Evolutionary conservation across 768 basidiomycete genomes (phyloP).

Genomic region (Boletus rubroflammeus): DNA sequence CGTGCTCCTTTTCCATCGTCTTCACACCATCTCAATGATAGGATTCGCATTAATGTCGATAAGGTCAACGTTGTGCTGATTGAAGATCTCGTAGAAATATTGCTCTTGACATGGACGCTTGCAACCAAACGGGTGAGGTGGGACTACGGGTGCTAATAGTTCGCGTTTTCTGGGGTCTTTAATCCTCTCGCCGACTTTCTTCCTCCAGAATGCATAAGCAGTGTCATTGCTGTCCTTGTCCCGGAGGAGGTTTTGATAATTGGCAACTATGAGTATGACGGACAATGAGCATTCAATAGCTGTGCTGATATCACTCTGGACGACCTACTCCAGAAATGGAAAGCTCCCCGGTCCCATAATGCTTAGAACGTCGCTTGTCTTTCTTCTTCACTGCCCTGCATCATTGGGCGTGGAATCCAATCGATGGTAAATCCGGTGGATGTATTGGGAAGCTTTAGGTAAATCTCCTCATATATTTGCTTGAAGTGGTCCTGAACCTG

Average conservation of each 20-base stretch:
- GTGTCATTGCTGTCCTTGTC: background rate
- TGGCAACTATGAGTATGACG: background rate
- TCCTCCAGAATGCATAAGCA: conserved; percentile 12
- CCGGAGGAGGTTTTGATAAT: conserved; percentile 1
- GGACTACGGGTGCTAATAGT: background rate
- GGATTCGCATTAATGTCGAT: conserved; percentile 8
- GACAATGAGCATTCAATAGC: background rate
- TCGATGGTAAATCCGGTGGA: background rate
- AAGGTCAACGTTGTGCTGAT: conserved; percentile 10
- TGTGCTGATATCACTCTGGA: background rate
- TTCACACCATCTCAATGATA: conserved; percentile 13
- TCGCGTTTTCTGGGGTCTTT: background rate
- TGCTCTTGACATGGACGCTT: background rate
- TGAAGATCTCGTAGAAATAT: background rate
- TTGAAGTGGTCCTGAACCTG: conserved; percentile 12
- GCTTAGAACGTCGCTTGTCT: conserved; percentile 1
- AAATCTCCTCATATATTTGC: conserved; percentile 6
- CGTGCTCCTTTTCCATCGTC: conserved; percentile 6
- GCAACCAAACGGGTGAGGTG: background rate
- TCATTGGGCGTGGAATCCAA: conserved; percentile 7
- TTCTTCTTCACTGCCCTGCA: conserved; percentile 9
- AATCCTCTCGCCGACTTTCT: conserved; percentile 1
- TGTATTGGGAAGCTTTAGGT: conserved; percentile 2
- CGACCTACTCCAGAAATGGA: conserved; percentile 11
- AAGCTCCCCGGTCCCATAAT: conserved; percentile 9